phyloP scores from a whole-genome alignment of 2,329 filamentous ascomycete species.

The Colletotrichum lini region DNA sequence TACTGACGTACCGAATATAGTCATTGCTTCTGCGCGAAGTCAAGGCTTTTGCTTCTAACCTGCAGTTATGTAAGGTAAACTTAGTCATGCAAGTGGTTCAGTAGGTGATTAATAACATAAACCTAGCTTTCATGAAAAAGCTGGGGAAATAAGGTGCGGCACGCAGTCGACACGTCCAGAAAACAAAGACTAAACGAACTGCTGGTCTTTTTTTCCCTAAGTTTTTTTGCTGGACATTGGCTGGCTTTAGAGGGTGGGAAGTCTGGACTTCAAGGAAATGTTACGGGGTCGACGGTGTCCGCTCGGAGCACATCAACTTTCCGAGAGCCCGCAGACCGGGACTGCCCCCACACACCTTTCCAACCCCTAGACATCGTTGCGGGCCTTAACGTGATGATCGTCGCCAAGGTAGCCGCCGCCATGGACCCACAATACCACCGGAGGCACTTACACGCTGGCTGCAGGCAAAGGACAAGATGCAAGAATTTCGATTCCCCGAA shows the following conservation, averaged over 20 bases:
- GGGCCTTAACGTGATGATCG: conserved; percentile 26
- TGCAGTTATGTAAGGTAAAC: not conserved
- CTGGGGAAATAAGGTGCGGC: conserved; percentile 1
- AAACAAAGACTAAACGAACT: conserved; percentile 7
- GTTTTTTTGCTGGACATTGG: not conserved
- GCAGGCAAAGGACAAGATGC: conserved; percentile 19
- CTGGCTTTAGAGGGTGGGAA: conserved; percentile 32
- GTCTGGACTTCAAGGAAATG: conserved; percentile 35
- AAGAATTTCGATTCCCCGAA: conserved; percentile 1
- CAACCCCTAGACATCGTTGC: conserved; percentile 3
- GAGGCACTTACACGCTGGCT: conserved; percentile 25
- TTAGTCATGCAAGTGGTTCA: not conserved
- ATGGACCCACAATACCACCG: conserved; percentile 26
- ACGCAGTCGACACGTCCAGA: not conserved
- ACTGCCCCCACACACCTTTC: conserved; percentile 20
- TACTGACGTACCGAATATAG: not conserved
- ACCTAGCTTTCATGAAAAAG: not conserved
- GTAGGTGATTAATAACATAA: not conserved
- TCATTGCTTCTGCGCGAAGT: not conserved
- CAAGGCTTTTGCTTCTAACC: not conserved
- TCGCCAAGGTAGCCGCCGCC: conserved; percentile 31
- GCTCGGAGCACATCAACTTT: conserved; percentile 31
- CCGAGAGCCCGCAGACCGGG: conserved; percentile 27
- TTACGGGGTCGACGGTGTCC: conserved; percentile 37
- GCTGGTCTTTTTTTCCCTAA: not conserved